Evolutionary conservation across 164 flowering plant genomes (phyloP).

Genomic region (Liriodendron chinense): DNA sequence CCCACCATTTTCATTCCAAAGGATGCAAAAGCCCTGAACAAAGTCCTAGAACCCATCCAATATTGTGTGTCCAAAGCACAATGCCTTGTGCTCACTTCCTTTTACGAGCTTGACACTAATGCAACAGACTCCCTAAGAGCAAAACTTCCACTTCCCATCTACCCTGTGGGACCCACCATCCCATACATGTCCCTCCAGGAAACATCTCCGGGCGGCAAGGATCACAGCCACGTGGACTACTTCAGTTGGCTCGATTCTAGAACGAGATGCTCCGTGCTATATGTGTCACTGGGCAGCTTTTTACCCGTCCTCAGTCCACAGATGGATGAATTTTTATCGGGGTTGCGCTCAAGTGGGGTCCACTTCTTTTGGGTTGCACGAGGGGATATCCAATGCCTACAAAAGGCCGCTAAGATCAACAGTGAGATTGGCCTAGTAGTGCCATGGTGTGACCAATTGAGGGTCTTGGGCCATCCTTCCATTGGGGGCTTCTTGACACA

Average conservation of each 20-base stretch:
- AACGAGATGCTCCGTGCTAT: conserved; percentile 33
- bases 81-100: too few species aligned
- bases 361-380: conserved; percentile 40
- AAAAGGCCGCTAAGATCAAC: conserved; percentile 8
- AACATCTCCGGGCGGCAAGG: not conserved
- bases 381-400: conserved; percentile 19
- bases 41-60: too few species aligned
- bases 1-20: too few species aligned
- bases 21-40: too few species aligned
- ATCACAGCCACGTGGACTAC: conserved; percentile 15
- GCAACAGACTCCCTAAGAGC: too few species aligned
- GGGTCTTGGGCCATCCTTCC: conserved; percentile 50
- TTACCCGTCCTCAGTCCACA: conserved; percentile 28
- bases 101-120: too few species aligned
- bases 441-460: conserved; percentile 70
- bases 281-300: conserved; percentile 45
- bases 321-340: conserved; percentile 33
- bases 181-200: too few species aligned
- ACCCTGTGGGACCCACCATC: too few species aligned
- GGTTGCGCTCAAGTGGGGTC: conserved; percentile 29
- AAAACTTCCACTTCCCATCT: too few species aligned
- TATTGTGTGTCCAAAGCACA: too few species aligned
- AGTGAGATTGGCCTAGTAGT: conserved; percentile 44
- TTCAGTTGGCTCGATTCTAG: conserved; percentile 42
- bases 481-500: conserved; percentile 68